These are phyloP conservation scores for Eucalyptus pauciflora DNA, from an alignment of 345 rosid genomes.

Conservation along the genomic window DNA sequence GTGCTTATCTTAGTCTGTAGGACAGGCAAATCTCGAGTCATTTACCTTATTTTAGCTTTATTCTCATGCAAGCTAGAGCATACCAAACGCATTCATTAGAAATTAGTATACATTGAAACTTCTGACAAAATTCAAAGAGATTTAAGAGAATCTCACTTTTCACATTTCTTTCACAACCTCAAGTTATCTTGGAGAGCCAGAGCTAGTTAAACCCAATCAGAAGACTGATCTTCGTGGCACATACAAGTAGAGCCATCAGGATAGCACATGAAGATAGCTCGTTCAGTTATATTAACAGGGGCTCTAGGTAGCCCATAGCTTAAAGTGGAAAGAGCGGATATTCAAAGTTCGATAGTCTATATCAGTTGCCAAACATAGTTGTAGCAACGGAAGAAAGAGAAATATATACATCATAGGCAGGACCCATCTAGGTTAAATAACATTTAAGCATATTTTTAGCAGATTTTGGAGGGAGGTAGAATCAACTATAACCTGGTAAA, in stretches of 20 bases:
- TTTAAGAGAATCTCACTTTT: not conserved
- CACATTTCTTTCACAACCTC: not conserved
- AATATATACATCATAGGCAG: not conserved
- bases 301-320: not conserved
- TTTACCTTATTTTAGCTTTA: not conserved
- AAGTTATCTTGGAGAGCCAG: not conserved
- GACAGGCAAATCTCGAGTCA: not conserved
- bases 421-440: not conserved
- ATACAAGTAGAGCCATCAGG: not conserved
- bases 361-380: not conserved
- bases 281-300: not conserved
- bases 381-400: not conserved
- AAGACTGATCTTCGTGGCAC: not conserved
- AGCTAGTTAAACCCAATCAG: not conserved
- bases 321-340: not conserved
- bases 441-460: not conserved
- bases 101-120: not conserved
- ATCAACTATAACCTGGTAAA: not conserved
- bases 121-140: not conserved
- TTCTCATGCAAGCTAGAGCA: not conserved
- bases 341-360: not conserved
- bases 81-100: not conserved
- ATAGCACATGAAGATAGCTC: not conserved
- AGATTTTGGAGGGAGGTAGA: not conserved
- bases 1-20: not conserved